Base-by-base conservation (phyloP, 2,329 filamentous ascomycete species). In the Cadophora malorum region DNA sequence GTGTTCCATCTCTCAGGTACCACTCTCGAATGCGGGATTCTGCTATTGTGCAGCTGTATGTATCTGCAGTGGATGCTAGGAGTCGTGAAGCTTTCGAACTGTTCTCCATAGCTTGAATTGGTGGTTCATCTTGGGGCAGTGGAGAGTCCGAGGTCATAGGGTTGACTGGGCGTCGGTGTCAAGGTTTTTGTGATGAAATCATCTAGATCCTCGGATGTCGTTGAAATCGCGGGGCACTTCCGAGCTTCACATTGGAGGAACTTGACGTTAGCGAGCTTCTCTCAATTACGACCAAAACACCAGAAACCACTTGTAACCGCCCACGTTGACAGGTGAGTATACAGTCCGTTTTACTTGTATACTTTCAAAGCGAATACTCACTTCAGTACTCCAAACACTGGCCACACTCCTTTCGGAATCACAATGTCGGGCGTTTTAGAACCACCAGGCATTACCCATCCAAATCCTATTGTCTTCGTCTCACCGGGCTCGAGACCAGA, bases 1-100 rank as follows among this genome's bases (percentile, higher is more conserved):
- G 31, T 41, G 21, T 68, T 23, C 33, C 55, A 66, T 66, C 49
- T n/a, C 63, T 38, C 25, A 67, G 41, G 23, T 62, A 67, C 53
- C 59, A 58, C 64, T 78, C 76, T 21, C 74, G 73, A 12, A 62
- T 23, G 61, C 68, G 64, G 16, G 76, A 76, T 53, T 75, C 71
- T 50, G 67, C 49, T 52, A 78, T 75, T 5, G 74, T 75, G 61
- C 74, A 76, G 66, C 68, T 71, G 62, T 78, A 79, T 3, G 64
- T 71, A 19, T 73, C 59, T 53, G 52, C 67, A 0, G 77, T 78
- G 3, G 76, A 76, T 16, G 74, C 76, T 59, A 77, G 69, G n/a
- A 78, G 69, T 28, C 50, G 59, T 28, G 73, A 72, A 33, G 31
- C 66, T 66, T 68, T 72, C 45, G 55, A 45, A 19, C 10, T 38